Conservation (phyloP, 164 flowering plant genomes). For the Berberis vulgaris region DNA sequence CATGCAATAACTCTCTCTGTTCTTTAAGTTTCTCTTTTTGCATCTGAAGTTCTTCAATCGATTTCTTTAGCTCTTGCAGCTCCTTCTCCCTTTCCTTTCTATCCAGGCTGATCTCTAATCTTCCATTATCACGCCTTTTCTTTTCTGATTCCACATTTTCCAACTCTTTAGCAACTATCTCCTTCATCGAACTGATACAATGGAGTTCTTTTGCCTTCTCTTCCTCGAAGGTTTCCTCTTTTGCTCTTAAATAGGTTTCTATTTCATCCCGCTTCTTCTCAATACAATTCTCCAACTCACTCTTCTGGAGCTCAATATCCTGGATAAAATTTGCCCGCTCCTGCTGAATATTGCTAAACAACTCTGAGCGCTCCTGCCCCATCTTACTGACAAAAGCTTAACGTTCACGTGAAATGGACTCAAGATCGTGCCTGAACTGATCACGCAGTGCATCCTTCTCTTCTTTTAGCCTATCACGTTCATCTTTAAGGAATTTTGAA, state of each 20-base stretch:
- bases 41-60: slow-evolving; percentile 72
- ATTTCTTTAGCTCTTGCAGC: slow-evolving; percentile 57
- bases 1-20: slow-evolving; percentile 71
- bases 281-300: slow-evolving; percentile 56
- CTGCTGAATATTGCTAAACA: slow-evolving; percentile 71
- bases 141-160: slow-evolving; percentile 56
- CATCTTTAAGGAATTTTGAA: slow-evolving; percentile 61
- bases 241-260: slow-evolving; percentile 54
- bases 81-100: slow-evolving; percentile 69
- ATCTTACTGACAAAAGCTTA: slow-evolving; percentile 60
- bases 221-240: slow-evolving; percentile 59
- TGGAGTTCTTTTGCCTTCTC: slow-evolving; percentile 58
- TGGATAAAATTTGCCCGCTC: slow-evolving; percentile 59
- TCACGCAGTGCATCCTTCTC: slow-evolving; percentile 61
- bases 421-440: slow-evolving; percentile 52
- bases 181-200: slow-evolving; percentile 49
- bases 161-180: slow-evolving; percentile 46
- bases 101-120: slow-evolving; percentile 56
- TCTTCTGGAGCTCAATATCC: slow-evolving; percentile 68
- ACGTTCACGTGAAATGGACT: slow-evolving; percentile 55
- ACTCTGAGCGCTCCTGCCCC: slow-evolving; percentile 63
- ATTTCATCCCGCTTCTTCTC: slow-evolving; percentile 70
- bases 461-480: slow-evolving; percentile 55
- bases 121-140: slow-evolving; percentile 67
- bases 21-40: slow-evolving; percentile 71